Base-by-base conservation (phyloP, 805 yeast genomes). In the Kodamaea nitidulidarum region DNA sequence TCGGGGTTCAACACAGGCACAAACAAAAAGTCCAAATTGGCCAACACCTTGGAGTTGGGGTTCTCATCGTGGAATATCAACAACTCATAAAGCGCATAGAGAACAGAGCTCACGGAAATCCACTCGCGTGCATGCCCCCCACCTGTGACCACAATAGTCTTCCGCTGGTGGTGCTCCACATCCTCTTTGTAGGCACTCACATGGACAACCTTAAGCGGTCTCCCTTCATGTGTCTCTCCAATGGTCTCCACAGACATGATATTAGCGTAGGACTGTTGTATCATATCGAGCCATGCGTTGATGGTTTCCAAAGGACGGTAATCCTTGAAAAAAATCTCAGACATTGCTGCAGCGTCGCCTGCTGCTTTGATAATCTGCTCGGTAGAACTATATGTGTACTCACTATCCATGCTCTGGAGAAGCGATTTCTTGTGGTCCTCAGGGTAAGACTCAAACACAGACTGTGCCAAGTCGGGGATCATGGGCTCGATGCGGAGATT, bases 121-220 rank as follows among this genome's bases (percentile, higher is more conserved):
- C 96, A 88, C 58, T 88, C 97, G 38, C 97, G 70, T 0, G 95
- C 93, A 61, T 88, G 96, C 2, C 84, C 72, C 2, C 95, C 96
- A 27, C 90, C 90, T 1, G 91, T 79, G 6, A 88, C 71, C 3
- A 87, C 81, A 38, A 88, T 73, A 1, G 91, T 84, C 46, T 73
- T 76, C 32, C 75, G 67, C 7, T 63, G 55, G 41, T 65, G 60
- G 47, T 61, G 45, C 43, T 49, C 43, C 10, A 52, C 55, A 4
- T 60, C 67, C 34, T 65, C 67, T 34, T 70, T 70, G 1, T 80
- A 70, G 2, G 52, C 56, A 2, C 81, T 68, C 18, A 88, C 56
- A 49, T 84, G 84, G 15, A 87, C 62, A 0, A 84, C 86, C 37
- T 76, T 78, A 53, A 81, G 71, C 18, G 77, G 78, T 39, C 93